Evolutionary conservation across 148 eudicot species (phyloP), one percentile per base, ranked within the genome.

Genomic region (Rhododendron ferrugineum): DNA sequence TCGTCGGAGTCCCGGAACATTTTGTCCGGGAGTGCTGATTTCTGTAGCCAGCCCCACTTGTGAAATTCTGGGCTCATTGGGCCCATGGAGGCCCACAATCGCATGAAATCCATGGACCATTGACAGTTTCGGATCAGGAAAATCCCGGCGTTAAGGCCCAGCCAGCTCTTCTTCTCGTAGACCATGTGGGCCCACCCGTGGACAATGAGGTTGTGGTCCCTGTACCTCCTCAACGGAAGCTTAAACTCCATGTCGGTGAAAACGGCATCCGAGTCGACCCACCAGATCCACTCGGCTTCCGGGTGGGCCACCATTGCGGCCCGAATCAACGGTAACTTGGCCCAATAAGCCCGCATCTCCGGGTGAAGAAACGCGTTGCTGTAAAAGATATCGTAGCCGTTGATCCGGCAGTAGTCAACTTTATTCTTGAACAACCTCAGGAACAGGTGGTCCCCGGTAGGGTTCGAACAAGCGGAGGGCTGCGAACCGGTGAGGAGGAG

Each of bases 51-150:
- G 0, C 99, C 99, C 99, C 99, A 96, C 42, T 92, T 90, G 0
- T 88, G 86, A 28, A 90, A 95, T 0, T 90, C 91, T 0, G 93
- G 92, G 62, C 89, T 85, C 32, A 89, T 85, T 37, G 98, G 99
- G 81, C 99, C 98, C 93, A 96, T 93, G 4, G 68, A 49, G 68
- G 89, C 91, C 98, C 98, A 96, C 4, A 79, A 87, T 3, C 90
- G 92, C 88, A 96, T 78, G 23, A 96, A 87, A 42, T 94, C 95
- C 91, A 96, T 90, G 8, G 98, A 91, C 98, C 98, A 96, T 49
- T 96, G 98, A 30, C 96, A 93, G 74, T 96, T 96, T 1, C 99
- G 86, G 5, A 96, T 93, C n/a, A 96, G 83, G 13, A 96, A 94
- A 2, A 96, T 97, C 9, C 99, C 99, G 6, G 99, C 99, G 70